Conservation (phyloP, 2,329 filamentous ascomycete genomes). For the Pseudogymnoascus sp. region DNA sequence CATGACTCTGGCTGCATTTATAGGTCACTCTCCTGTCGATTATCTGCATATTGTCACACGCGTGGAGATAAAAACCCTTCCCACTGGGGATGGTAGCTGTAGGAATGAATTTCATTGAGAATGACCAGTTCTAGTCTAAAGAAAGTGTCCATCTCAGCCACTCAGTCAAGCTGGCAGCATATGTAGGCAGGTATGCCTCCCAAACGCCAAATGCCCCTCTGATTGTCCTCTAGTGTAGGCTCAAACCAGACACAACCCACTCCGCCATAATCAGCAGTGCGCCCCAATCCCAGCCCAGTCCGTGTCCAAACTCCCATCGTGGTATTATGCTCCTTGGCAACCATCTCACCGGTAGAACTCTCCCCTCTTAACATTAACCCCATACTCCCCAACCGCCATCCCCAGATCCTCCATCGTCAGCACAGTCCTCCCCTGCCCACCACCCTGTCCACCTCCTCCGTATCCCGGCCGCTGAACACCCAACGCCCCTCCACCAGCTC, state of each 20-base stretch:
- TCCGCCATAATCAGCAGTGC: not conserved
- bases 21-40: too few relatives aligned
- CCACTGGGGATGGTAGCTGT: not conserved
- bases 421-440: conserved; percentile 83
- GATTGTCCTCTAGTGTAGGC: not conserved
- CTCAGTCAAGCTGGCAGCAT: not conserved
- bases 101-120: not conserved
- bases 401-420: conserved; percentile 98
- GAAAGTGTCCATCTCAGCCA: not conserved
- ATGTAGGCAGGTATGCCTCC: not conserved
- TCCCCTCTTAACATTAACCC: conserved; percentile 92
- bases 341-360: conserved; percentile 76
- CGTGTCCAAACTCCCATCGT: conserved; percentile 3
- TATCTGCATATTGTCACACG: not conserved
- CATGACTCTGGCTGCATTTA: not conserved
- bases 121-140: not conserved
- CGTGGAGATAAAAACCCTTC: not conserved
- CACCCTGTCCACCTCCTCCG: conserved; percentile 81
- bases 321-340: not conserved
- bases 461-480: conserved; percentile 61
- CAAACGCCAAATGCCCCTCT: not conserved
- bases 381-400: conserved; percentile 96
- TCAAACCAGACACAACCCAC: not conserved
- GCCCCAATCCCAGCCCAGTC: not conserved
- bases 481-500: conserved; percentile 41